Evolutionary conservation across 495 filamentous ascomycete species (phyloP).

Genomic region (Trichocladium antarcticum): DNA sequence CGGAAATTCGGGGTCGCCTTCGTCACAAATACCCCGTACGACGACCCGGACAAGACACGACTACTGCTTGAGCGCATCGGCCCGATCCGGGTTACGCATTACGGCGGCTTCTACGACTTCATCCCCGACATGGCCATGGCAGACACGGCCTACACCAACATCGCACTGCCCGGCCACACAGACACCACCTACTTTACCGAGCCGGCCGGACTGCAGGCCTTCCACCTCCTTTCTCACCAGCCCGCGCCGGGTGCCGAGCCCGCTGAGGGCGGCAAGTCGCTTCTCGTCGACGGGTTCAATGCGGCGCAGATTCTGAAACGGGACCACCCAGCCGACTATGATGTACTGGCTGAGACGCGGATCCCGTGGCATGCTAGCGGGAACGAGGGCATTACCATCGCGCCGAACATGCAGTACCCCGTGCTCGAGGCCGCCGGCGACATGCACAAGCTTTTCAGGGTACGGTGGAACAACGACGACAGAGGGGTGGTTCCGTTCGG

Average conservation of each 20-base stretch:
- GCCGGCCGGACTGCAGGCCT: conserved; percentile 77
- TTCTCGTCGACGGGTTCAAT: conserved; percentile 74
- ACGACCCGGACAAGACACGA: conserved; percentile 55
- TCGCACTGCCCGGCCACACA: conserved; percentile 68
- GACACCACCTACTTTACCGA: conserved; percentile 93
- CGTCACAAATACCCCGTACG: conserved; percentile 51
- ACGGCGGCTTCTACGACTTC: conserved; percentile 94
- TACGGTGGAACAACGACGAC: conserved; percentile 91
- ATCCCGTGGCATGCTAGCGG: conserved; percentile 74
- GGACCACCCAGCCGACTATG: conserved; percentile 40
- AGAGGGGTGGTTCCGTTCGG: conserved; percentile 48
- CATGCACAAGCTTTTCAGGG: conserved; percentile 42
- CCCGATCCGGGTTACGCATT: conserved; percentile 78
- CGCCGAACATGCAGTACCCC: conserved; percentile 52
- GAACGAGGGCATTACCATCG: conserved; percentile 68
- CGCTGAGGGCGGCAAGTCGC: conserved; percentile 51
- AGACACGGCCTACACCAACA: conserved; percentile 86
- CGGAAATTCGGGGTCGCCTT: conserved; percentile 56
- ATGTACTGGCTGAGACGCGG: conserved; percentile 37
- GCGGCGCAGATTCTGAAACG: conserved; percentile 48
- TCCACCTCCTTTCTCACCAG: conserved; percentile 76
- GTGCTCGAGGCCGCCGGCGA: conserved; percentile 50
- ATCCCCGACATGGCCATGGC: conserved; percentile 75
- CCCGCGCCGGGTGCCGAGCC: conserved; percentile 29
- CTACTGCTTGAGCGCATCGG: conserved; percentile 64